These are phyloP conservation scores for Ensete ventricosum DNA, from an alignment of 176 grass and related monocot genomes.

Conservation along the genomic window DNA sequence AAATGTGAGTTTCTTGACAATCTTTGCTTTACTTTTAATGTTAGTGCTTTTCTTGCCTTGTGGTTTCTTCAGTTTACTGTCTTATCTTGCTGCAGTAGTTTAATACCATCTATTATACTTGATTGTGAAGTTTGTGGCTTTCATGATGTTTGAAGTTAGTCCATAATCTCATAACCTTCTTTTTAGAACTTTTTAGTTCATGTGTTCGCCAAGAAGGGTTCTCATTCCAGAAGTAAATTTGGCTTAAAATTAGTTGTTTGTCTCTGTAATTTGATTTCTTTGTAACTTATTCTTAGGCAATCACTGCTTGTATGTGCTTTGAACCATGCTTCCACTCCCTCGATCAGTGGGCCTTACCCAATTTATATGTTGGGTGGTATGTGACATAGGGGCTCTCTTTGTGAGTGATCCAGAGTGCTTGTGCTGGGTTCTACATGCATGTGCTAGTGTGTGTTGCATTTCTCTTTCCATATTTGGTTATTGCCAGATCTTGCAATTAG, in stretches of 20 bases:
- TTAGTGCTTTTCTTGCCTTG: background rate
- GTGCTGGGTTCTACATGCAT: background rate
- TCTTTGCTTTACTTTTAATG: slow-evolving; percentile 9
- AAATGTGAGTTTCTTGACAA: slow-evolving; percentile 61
- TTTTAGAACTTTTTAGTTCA: background rate
- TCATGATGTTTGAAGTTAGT: background rate
- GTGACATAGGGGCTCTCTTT: too few relatives aligned
- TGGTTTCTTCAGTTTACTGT: background rate
- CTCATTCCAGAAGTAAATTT: background rate
- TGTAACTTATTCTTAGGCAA: background rate
- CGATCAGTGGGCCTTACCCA: too few relatives aligned
- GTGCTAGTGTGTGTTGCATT: background rate
- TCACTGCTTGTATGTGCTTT: background rate
- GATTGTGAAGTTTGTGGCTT: background rate
- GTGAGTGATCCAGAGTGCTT: background rate
- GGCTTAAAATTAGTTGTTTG: too few relatives aligned
- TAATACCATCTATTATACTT: background rate
- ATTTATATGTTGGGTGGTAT: background rate
- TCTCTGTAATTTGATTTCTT: background rate
- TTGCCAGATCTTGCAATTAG: background rate
- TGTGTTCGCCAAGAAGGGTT: background rate
- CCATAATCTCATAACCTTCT: background rate
- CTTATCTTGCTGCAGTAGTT: background rate
- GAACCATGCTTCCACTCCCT: background rate
- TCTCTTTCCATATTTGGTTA: background rate